These are phyloP conservation scores for Davidsoniella eucalypti DNA, from an alignment of 2,329 filamentous ascomycete genomes.

Conservation along the genomic window DNA sequence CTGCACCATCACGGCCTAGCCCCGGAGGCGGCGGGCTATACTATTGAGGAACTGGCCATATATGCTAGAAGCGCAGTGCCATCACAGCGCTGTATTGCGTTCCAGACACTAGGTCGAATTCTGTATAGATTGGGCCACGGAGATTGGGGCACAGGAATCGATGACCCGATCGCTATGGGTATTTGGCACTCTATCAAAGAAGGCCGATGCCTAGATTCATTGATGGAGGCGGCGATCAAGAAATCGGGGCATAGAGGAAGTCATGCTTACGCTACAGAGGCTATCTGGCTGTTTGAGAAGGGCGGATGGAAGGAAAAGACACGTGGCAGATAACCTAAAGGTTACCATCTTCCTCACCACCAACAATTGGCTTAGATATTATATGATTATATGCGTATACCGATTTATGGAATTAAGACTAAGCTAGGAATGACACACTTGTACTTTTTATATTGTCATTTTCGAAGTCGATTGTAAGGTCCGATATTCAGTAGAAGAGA, in stretches of 20 bases:
- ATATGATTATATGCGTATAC: not conserved
- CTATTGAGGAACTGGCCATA: slow-evolving; percentile 67
- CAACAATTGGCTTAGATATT: too few relatives aligned
- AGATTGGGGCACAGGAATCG: slow-evolving; percentile 42
- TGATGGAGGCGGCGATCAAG: slow-evolving; percentile 59
- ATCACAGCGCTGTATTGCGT: slow-evolving; percentile 78
- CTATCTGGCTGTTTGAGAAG: slow-evolving; percentile 65
- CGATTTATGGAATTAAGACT: not conserved
- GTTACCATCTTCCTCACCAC: too few relatives aligned
- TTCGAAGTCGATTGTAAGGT: too few relatives aligned
- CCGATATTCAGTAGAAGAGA: too few relatives aligned
- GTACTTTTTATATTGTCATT: too few relatives aligned
- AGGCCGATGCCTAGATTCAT: slow-evolving; percentile 57
- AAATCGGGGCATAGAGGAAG: slow-evolving; percentile 61
- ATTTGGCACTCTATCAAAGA: slow-evolving; percentile 71
- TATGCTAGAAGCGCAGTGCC: slow-evolving; percentile 69
- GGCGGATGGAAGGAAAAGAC: slow-evolving; percentile 53
- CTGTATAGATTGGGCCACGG: slow-evolving; percentile 67
- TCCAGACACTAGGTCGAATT: slow-evolving; percentile 75
- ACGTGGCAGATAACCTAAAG: slow-evolving; percentile 28
- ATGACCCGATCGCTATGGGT: slow-evolving; percentile 52
- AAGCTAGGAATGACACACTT: too few relatives aligned
- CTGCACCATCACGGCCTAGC: slow-evolving; percentile 89
- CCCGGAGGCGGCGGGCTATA: slow-evolving; percentile 88
- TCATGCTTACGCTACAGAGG: slow-evolving; percentile 72